A percentile compares a stretch with the other conserved stretches of the same genome.
Evolutionary conservation across 2,329 filamentous ascomycete genomes (phyloP).

Genomic region (Parastagonospora nodorum): DNA sequence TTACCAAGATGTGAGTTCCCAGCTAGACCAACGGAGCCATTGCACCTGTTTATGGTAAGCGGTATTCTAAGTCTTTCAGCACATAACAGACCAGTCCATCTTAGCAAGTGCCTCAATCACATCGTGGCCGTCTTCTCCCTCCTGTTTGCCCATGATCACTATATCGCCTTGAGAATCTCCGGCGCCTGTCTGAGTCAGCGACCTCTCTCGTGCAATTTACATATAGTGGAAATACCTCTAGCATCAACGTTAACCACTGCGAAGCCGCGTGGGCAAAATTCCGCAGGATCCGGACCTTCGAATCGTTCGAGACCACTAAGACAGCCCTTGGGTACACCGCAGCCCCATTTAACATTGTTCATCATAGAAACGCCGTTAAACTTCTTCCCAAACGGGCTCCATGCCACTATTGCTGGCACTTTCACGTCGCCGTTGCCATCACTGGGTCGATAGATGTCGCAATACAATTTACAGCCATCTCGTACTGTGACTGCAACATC

Average conservation of each 20-base stretch:
- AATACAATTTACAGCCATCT: slow-evolving; percentile 11
- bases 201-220: too few species aligned
- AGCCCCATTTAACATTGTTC: neutral
- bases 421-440: slow-evolving; percentile 18
- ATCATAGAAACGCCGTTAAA: slow-evolving; percentile 1
- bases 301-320: slow-evolving; percentile 44
- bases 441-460: slow-evolving; percentile 22
- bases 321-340: slow-evolving; percentile 6
- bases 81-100: slow-evolving; percentile 46
- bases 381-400: slow-evolving; percentile 52
- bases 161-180: slow-evolving; percentile 37
- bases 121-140: slow-evolving; percentile 53
- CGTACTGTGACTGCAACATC: slow-evolving; percentile 12
- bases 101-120: slow-evolving; percentile 49
- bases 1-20: slow-evolving; percentile 53
- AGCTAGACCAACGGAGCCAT: slow-evolving; percentile 42
- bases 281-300: slow-evolving; percentile 48
- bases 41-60: slow-evolving; percentile 13
- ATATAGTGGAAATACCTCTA: slow-evolving; percentile 18
- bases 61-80: too few species aligned
- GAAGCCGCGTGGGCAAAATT: slow-evolving; percentile 38
- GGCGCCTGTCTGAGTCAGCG: too few species aligned
- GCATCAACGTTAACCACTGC: slow-evolving; percentile 39
- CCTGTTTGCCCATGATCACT: slow-evolving; percentile 18
- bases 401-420: slow-evolving; percentile 51